phyloP scores from a whole-genome alignment of 768 basidiomycete species.

The Lactarius deliciosus region DNA sequence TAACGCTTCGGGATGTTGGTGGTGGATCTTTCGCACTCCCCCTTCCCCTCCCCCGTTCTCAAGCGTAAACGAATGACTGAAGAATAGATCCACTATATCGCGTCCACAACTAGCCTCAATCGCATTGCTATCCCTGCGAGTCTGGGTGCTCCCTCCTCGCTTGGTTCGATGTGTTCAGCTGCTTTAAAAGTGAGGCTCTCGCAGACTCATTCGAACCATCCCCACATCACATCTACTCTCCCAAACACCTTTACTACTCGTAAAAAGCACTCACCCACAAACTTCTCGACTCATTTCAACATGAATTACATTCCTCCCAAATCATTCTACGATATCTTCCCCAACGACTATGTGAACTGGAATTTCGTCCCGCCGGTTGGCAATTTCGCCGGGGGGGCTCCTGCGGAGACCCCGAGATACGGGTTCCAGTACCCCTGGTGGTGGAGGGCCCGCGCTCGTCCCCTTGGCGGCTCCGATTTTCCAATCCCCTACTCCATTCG shows the following conservation, averaged over 20 bases:
- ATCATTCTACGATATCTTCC: neutral
- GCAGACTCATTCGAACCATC: constrained; percentile 2
- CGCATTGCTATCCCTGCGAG: neutral
- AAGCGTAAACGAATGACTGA: neutral
- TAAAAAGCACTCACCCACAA: neutral
- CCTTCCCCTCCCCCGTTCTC: neutral
- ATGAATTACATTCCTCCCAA: neutral
- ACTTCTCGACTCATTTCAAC: neutral
- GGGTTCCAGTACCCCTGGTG: neutral
- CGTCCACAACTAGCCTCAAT: neutral
- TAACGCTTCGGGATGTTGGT: neutral
- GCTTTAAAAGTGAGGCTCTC: neutral
- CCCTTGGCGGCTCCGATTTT: neutral
- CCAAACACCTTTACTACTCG: neutral
- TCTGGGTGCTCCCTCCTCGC: neutral
- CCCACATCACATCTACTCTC: neutral
- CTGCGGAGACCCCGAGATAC: neutral
- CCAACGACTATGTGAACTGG: neutral
- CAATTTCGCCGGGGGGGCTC: neutral
- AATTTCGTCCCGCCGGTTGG: neutral
- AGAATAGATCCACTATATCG: neutral
- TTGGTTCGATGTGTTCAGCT: neutral
- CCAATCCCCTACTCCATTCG: neutral
- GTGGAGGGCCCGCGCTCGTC: neutral
- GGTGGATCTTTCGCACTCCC: neutral